Conservation (phyloP, 2,329 filamentous ascomycete species). For the Talaromyces piceae region DNA sequence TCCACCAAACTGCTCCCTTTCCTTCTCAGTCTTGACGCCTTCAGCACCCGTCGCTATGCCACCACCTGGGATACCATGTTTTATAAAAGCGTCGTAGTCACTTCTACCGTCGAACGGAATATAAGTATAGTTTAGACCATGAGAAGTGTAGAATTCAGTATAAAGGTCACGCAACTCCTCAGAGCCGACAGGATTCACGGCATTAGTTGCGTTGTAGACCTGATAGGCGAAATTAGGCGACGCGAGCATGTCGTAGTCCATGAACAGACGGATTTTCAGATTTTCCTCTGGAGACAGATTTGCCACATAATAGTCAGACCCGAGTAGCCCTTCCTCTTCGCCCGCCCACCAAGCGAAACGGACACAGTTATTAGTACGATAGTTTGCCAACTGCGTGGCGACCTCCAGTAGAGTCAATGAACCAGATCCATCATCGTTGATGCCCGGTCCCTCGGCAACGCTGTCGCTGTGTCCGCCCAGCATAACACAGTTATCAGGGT, state of each 20-base stretch:
- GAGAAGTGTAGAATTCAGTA: slow-evolving; percentile 56
- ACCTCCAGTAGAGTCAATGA: slow-evolving; percentile 54
- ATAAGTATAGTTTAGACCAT: slow-evolving; percentile 59
- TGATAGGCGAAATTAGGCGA: slow-evolving; percentile 53
- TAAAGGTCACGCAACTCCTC: slow-evolving; percentile 63
- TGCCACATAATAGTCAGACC: slow-evolving; percentile 51
- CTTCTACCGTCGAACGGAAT: slow-evolving; percentile 72
- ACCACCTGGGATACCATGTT: slow-evolving; percentile 63
- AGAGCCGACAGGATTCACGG: slow-evolving; percentile 54
- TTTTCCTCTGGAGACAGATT: slow-evolving; percentile 43
- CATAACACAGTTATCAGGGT: slow-evolving; percentile 52
- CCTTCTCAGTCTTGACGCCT: slow-evolving; percentile 62
- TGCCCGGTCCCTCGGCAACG: slow-evolving; percentile 57
- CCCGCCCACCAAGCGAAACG: slow-evolving; percentile 62
- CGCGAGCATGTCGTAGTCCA: slow-evolving; percentile 67
- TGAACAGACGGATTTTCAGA: slow-evolving; percentile 57
- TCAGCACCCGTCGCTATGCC: slow-evolving; percentile 74
- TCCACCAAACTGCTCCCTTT: slow-evolving; percentile 64
- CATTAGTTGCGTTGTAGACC: slow-evolving; percentile 51
- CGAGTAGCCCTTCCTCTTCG: slow-evolving; percentile 57
- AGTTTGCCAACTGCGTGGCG: slow-evolving; percentile 58
- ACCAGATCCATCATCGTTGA: slow-evolving; percentile 72
- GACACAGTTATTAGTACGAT: slow-evolving; percentile 62
- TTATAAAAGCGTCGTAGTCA: slow-evolving; percentile 72
- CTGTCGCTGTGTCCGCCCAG: slow-evolving; percentile 57